A percentile compares a stretch with the other conserved stretches of the same genome.
Evolutionary conservation across 2,329 filamentous ascomycete species (phyloP).

Genomic region (Coleophoma cylindrospora): DNA sequence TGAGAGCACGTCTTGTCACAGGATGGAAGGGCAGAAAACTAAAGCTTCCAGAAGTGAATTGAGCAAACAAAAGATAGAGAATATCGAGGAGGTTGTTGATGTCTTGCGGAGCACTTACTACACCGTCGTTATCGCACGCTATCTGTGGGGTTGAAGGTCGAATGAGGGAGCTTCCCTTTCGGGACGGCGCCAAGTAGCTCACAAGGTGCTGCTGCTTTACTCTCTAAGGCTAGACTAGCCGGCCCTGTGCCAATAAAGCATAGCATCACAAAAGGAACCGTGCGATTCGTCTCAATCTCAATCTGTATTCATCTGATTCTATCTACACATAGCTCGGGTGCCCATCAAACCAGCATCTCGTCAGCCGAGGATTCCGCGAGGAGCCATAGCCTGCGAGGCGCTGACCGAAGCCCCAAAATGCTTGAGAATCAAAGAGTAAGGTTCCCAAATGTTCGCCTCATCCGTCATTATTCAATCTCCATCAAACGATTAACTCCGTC

Average conservation of each 20-base stretch:
- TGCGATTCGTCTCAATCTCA: too few species aligned
- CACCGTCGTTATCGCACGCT: neutral
- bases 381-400: neutral
- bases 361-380: too few species aligned
- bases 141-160: neutral
- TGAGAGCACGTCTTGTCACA: too few species aligned
- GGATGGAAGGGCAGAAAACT: neutral
- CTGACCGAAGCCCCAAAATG: neutral
- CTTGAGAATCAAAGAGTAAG: constrained; percentile 5
- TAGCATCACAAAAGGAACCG: neutral
- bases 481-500: neutral
- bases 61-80: constrained; percentile 1
- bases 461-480: constrained; percentile 12
- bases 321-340: too few species aligned
- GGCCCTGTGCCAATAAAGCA: too few species aligned
- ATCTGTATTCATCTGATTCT: too few species aligned
- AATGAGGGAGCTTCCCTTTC: neutral
- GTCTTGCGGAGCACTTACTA: neutral
- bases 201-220: neutral
- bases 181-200: neutral
- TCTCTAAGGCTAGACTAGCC: too few species aligned
- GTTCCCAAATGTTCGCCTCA: constrained; percentile 2
- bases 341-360: too few species aligned
- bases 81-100: neutral
- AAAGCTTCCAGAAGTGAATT: neutral